A percentile compares a stretch with the other conserved stretches of the same genome.
These are phyloP conservation scores for Phytophthora lateralis DNA, from an alignment of 352 stramenopile genomes.

Conservation along the genomic window DNA sequence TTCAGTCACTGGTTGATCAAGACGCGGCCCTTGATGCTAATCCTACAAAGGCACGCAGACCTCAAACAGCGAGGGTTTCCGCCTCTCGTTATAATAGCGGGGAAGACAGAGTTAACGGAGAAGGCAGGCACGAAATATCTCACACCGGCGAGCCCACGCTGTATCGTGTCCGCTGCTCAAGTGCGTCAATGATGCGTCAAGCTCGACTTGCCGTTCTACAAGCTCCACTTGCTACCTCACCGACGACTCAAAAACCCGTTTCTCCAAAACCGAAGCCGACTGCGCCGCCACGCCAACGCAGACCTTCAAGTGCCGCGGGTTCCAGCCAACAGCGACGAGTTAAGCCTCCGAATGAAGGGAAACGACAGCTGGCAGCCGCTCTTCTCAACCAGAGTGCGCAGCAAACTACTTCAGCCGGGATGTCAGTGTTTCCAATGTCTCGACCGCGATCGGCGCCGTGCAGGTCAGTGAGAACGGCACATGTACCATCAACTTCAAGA, in stretches of 20 bases:
- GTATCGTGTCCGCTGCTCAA: slow-evolving; percentile 41
- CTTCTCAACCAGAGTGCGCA: slow-evolving; percentile 6
- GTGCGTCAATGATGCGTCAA: slow-evolving; percentile 53
- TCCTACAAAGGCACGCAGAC: slow-evolving; percentile 1
- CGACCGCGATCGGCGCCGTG: slow-evolving; percentile 29
- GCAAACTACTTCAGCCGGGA: neutral
- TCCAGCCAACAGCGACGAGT: neutral
- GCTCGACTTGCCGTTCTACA: slow-evolving; percentile 49
- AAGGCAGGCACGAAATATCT: neutral
- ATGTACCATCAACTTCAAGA: neutral
- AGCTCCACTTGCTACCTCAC: slow-evolving; percentile 10
- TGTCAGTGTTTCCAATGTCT: slow-evolving; percentile 13
- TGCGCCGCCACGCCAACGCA: neutral
- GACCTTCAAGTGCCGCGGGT: slow-evolving; percentile 19
- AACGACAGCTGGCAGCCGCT: slow-evolving; percentile 13
- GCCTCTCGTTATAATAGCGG: neutral
- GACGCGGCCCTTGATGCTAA: slow-evolving; percentile 24
- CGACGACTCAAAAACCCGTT: neutral
- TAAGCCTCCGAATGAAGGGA: slow-evolving; percentile 9
- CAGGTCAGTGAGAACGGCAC: slow-evolving; percentile 6
- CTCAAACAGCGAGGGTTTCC: slow-evolving; percentile 16
- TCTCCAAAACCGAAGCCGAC: neutral
- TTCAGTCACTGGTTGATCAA: slow-evolving; percentile 38
- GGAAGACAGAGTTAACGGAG: neutral
- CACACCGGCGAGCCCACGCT: neutral